A percentile compares a stretch with the other conserved stretches of the same genome.
Evolutionary conservation across 768 basidiomycete genomes (phyloP).

Genomic region (Cantharellus anzutake): DNA sequence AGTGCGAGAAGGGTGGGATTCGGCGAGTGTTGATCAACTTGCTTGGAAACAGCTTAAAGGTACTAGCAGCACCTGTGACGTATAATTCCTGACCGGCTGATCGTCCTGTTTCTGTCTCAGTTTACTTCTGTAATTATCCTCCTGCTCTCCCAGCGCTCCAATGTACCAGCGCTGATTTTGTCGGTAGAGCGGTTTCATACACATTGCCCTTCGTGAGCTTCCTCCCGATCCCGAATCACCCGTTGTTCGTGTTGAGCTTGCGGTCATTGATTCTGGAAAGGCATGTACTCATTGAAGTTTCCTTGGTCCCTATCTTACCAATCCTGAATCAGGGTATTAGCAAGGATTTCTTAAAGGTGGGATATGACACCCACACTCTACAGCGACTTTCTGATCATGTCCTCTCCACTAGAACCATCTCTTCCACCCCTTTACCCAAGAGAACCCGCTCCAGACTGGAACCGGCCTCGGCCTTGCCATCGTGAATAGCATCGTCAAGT

Average conservation of each 20-base stretch:
- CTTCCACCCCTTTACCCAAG: conserved; percentile 95
- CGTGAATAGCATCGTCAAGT: conserved; percentile 79
- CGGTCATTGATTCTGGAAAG: conserved; percentile 82
- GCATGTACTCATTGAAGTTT: conserved; percentile 16
- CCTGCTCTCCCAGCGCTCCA: conserved; percentile 72
- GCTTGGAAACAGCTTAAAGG: conserved; percentile 79
- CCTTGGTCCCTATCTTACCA: conserved; percentile 1
- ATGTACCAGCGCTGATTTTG: conserved; percentile 23
- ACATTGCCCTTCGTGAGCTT: conserved; percentile 61
- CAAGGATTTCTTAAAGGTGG: conserved; percentile 74
- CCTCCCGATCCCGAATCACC: conserved; percentile 31
- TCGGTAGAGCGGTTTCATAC: conserved; percentile 66
- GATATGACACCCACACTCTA: neutral
- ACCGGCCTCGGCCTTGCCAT: conserved; percentile 91
- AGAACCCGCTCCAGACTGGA: conserved; percentile 82
- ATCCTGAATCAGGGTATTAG: conserved; percentile 50
- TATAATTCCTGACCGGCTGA: conserved; percentile 10
- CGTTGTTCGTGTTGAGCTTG: conserved; percentile 62
- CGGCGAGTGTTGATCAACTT: conserved; percentile 87
- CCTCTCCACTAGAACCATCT: conserved; percentile 49
- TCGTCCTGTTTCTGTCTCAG: neutral
- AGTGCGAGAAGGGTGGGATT: conserved; percentile 84
- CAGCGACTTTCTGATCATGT: neutral
- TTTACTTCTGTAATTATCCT: conserved; percentile 36
- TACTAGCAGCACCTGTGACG: conserved; percentile 47